These are phyloP conservation scores for Cupressus sempervirens DNA, from an alignment of 75 land plant genomes.

Conservation along the genomic window DNA sequence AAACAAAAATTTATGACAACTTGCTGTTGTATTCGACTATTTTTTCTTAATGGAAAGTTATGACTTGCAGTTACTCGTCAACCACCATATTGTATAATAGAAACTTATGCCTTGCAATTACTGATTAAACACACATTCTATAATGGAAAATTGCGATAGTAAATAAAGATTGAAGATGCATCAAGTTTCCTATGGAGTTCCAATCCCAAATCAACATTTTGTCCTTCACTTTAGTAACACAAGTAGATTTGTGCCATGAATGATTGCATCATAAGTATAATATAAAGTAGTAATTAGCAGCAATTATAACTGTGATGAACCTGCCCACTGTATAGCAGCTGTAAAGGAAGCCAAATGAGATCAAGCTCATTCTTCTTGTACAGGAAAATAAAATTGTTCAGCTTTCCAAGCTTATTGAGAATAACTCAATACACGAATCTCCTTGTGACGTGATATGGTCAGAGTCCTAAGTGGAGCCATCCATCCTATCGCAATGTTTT, in stretches of 20 bases:
- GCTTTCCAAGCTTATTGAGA: not conserved
- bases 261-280: not conserved
- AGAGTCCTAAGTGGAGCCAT: not conserved
- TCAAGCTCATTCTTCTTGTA: not conserved
- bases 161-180: not conserved
- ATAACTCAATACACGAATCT: not conserved
- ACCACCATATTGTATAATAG: not conserved
- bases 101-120: not conserved
- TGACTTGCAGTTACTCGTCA: not conserved
- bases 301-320: not conserved
- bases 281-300: not conserved
- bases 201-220: not conserved
- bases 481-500: not conserved
- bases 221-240: not conserved
- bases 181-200: not conserved
- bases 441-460: not conserved
- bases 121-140: not conserved
- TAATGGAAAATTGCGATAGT: not conserved
- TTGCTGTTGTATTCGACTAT: not conserved
- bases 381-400: not conserved
- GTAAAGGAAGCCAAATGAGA: not conserved
- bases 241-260: not conserved
- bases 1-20: not conserved
- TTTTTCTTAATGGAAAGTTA: not conserved
- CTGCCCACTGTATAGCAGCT: not conserved